Evolutionary conservation across 495 filamentous ascomycete species (phyloP), one percentile per base, ranked within the genome.

Genomic region (Penicillium canariense): DNA sequence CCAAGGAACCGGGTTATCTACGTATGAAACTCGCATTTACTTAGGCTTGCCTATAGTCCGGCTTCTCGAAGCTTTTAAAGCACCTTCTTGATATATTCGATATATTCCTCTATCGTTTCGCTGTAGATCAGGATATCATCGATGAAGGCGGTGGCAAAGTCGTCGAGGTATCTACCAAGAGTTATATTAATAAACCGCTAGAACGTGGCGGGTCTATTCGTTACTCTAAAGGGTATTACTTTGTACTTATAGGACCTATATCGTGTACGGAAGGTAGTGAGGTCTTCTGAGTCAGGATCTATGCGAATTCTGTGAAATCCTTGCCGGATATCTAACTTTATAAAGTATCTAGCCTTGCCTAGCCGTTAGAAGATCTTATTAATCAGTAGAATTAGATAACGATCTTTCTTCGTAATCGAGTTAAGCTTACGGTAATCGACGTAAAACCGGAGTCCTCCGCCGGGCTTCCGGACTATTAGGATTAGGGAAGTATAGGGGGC

Each of bases 381-480:
- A 20, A 81, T 78, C 10, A 79, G 38, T 0, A 74, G 77, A 0
- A 82, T 36, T 0, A 72, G 70, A 43, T 80, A 78, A 1, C 59
- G 27, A 34, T 84, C 69, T 51, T 77, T 77, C 3, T 54, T 59
- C 0, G 67, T 81, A 0, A 80, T 45, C 0, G 25, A 42, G 50
- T 83, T 83, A 0, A 81, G 43, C 6, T 56, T 60, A 4, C 62
- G 51, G 47, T 77, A 83, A 42, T 83, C 67, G 0, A 81, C 58
- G 65, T 67, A 82, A 32, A 85, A 56, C 0, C 65, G 46, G 0
- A 80, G 31, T 0, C 53, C 54, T 4, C 69, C 67, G 20, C 64
- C 59, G 1, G 44, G 48, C 46, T 79, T 81, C 2, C 25, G 12
- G 0, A 59, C 63, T 35, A 80, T 71, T 0, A 80, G 43, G 11